Conservation (phyloP, 768 basidiomycete species). For the Austroboletus eburneus region DNA sequence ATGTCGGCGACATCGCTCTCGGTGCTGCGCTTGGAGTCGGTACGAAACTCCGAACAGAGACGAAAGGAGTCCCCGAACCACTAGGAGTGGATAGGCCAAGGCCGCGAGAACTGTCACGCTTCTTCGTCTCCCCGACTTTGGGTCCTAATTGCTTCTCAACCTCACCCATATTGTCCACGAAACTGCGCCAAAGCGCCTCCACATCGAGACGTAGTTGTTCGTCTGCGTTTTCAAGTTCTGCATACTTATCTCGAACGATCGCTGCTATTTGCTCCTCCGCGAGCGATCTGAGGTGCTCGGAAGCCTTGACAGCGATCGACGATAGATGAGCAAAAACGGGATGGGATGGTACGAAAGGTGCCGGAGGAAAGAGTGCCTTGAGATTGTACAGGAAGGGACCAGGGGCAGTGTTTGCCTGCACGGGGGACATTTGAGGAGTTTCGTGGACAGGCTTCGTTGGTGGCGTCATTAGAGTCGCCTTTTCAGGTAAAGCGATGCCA, state of each 20-base stretch:
- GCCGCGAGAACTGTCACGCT: slow-evolving; percentile 21
- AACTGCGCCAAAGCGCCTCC: slow-evolving; percentile 59
- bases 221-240: slow-evolving; percentile 56
- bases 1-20: slow-evolving; percentile 35
- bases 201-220: slow-evolving; percentile 51
- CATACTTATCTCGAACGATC: slow-evolving; percentile 49
- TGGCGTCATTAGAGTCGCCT: slow-evolving; percentile 17
- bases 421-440: slow-evolving; percentile 22
- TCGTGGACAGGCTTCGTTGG: slow-evolving; percentile 24
- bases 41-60: slow-evolving; percentile 51
- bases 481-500: slow-evolving; percentile 40
- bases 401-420: slow-evolving; percentile 22
- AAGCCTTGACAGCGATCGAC: slow-evolving; percentile 50
- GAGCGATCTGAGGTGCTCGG: slow-evolving; percentile 47
- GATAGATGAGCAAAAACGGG: slow-evolving; percentile 65
- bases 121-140: slow-evolving; percentile 12
- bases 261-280: slow-evolving; percentile 57
- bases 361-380: slow-evolving; percentile 64
- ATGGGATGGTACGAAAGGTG: slow-evolving; percentile 74
- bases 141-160: slow-evolving; percentile 37
- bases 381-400: slow-evolving; percentile 47
- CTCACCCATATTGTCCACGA: slow-evolving; percentile 44
- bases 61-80: slow-evolving; percentile 32
- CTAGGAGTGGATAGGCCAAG: slow-evolving; percentile 17
- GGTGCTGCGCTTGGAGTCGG: slow-evolving; percentile 40